phyloP scores from a whole-genome alignment of 2,329 filamentous ascomycete genomes.

The Rhynchosporium secalis region DNA sequence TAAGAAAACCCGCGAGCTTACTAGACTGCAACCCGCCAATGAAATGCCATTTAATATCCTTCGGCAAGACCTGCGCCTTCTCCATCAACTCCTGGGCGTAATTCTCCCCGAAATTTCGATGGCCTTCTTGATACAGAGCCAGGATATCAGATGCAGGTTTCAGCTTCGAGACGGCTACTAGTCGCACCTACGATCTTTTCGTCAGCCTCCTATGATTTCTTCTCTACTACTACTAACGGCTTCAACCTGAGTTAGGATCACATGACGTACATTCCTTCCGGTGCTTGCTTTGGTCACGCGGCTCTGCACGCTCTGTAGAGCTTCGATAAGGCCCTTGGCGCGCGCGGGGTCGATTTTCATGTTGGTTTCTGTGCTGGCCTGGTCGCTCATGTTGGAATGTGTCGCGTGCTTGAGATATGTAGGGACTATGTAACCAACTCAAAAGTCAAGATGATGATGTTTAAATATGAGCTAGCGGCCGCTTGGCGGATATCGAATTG shows the following conservation, averaged over 20 bases:
- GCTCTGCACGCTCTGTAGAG: slow-evolving; percentile 60
- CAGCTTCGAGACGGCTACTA: slow-evolving; percentile 94
- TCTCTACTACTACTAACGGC: neutral
- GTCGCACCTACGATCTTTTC: slow-evolving; percentile 59
- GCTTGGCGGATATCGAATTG: neutral
- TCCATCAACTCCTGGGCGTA: slow-evolving; percentile 87
- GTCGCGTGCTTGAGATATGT: neutral
- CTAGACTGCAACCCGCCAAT: slow-evolving; percentile 88
- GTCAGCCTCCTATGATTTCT: slow-evolving; percentile 2
- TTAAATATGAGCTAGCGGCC: neutral
- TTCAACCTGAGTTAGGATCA: neutral
- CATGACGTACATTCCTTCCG: slow-evolving; percentile 53
- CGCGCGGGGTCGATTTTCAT: slow-evolving; percentile 65
- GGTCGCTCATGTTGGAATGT: slow-evolving; percentile 1
- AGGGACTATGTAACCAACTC: neutral
- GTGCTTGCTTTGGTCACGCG: slow-evolving; percentile 56
- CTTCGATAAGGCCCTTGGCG: slow-evolving; percentile 61
- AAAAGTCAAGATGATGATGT: neutral
- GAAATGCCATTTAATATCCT: slow-evolving; percentile 86
- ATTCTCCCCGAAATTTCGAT: slow-evolving; percentile 92
- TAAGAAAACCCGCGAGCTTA: slow-evolving; percentile 38
- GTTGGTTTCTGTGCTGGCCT: slow-evolving; percentile 12
- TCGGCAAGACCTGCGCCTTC: slow-evolving; percentile 79
- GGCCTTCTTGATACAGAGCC: slow-evolving; percentile 67
- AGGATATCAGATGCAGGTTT: slow-evolving; percentile 92